Evolutionary conservation across 331 rosid species (phyloP).

Genomic region (Malus hybrid): DNA sequence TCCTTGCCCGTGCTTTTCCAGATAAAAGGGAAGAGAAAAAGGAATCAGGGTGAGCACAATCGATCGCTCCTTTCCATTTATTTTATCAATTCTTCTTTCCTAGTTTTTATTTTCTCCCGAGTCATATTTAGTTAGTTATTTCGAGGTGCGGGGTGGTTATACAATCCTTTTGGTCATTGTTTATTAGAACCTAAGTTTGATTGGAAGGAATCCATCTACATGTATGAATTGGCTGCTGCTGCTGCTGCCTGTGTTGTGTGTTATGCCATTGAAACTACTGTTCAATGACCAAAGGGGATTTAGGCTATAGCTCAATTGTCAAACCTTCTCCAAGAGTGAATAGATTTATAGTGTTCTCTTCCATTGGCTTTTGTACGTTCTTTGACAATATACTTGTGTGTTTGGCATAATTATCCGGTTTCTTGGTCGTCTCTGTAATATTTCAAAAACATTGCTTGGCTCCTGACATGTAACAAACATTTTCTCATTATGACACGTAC

Average conservation of each 20-base stretch:
- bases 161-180: constrained; percentile 29
- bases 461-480: not conserved
- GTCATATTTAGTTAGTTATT: constrained; percentile 34
- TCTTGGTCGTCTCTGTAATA: not conserved
- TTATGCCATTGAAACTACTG: constrained; percentile 16
- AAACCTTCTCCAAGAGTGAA: constrained; percentile 2
- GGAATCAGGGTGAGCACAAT: constrained; percentile 26
- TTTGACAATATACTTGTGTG: not conserved
- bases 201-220: constrained; percentile 24
- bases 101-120: constrained; percentile 6
- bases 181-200: constrained; percentile 27
- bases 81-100: not conserved
- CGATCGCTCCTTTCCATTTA: constrained; percentile 16
- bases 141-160: constrained; percentile 32
- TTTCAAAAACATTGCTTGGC: not conserved
- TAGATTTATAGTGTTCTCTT: not conserved
- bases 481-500: not conserved
- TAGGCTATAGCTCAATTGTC: constrained; percentile 14
- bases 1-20: constrained; percentile 17
- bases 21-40: constrained; percentile 13
- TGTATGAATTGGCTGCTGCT: constrained; percentile 32
- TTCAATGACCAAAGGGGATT: constrained; percentile 1
- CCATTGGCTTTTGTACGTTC: not conserved
- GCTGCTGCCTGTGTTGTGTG: constrained; percentile 1
- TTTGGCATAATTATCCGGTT: not conserved